Evolutionary conservation across 768 basidiomycete genomes (phyloP).

Genomic region (Rhizopogon sp.): DNA sequence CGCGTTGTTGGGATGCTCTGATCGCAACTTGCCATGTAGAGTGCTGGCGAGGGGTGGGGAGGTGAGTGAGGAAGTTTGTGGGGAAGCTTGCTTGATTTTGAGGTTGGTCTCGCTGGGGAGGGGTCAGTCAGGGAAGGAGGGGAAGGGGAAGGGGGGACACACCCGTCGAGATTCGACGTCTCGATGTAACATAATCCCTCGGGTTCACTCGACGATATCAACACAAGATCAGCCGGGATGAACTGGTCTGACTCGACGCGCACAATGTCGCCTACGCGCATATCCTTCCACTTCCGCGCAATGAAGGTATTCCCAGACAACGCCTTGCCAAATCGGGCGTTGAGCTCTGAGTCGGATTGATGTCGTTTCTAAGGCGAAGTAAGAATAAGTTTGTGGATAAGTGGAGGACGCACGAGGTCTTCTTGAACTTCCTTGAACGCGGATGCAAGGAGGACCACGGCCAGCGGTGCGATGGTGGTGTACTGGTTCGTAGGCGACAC

Average conservation of each 20-base stretch:
- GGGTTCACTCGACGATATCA: constrained; percentile 88
- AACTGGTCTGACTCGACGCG: constrained; percentile 89
- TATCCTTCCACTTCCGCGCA: constrained; percentile 81
- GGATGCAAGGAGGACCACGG: constrained; percentile 83
- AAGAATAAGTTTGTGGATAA: not conserved
- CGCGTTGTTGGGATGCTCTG: constrained; percentile 97
- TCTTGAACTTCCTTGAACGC: constrained; percentile 96
- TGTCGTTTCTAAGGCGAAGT: constrained; percentile 76
- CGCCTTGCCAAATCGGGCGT: constrained; percentile 76
- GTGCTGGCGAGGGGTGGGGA: constrained; percentile 69
- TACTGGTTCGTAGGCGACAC: constrained; percentile 95
- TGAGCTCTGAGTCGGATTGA: constrained; percentile 89
- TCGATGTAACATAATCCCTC: constrained; percentile 98
- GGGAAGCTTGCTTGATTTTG: constrained; percentile 95
- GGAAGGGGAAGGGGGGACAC: constrained; percentile 14
- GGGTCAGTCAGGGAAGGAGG: not conserved
- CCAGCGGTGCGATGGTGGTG: constrained; percentile 91
- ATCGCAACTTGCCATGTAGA: constrained; percentile 80
- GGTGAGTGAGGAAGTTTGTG: constrained; percentile 73
- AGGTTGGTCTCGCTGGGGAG: constrained; percentile 84
- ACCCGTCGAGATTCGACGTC: constrained; percentile 97
- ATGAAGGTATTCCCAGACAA: constrained; percentile 65
- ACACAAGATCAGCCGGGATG: constrained; percentile 91
- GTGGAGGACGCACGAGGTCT: constrained; percentile 63
- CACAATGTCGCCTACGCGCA: constrained; percentile 88